Conservation (phyloP, 2,329 filamentous ascomycete species). For the Claviceps sp. region DNA sequence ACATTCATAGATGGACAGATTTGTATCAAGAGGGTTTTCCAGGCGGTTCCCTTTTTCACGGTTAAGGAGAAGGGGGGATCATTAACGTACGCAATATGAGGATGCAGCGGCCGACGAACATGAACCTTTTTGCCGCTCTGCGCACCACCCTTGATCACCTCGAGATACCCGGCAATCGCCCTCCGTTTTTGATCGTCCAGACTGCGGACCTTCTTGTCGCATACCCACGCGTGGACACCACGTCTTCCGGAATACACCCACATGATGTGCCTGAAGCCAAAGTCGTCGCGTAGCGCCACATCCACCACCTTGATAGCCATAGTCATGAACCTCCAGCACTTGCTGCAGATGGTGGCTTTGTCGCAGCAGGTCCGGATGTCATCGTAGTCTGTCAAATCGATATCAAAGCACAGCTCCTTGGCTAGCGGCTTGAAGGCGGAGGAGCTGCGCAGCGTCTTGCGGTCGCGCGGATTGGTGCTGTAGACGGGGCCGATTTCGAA, state of each 20-base stretch:
- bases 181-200: conserved; percentile 78
- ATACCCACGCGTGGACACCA: conserved; percentile 97
- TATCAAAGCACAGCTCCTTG: conserved; percentile 97
- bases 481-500: conserved; percentile 99
- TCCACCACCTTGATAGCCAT: conserved; percentile 96
- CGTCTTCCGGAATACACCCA: conserved; percentile 97
- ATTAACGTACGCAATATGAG: conserved; percentile 58
- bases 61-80: background rate
- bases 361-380: conserved; percentile 90
- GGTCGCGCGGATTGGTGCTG: conserved; percentile 81
- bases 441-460: conserved; percentile 72
- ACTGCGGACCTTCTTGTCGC: conserved; percentile 70
- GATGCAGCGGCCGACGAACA: conserved; percentile 71
- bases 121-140: conserved; percentile 83
- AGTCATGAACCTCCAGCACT: conserved; percentile 94
- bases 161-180: conserved; percentile 79
- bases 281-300: conserved; percentile 75
- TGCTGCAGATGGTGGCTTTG: conserved; percentile 82
- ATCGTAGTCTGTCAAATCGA: conserved; percentile 98
- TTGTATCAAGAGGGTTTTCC: no score
- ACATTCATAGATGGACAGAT: no score
- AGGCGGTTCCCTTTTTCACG: no score
- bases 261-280: conserved; percentile 91
- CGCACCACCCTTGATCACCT: conserved; percentile 75
- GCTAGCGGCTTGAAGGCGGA: conserved; percentile 72